Evolutionary conservation across 139 green algal genomes (phyloP).

Genomic region (Micromonas commoda): DNA sequence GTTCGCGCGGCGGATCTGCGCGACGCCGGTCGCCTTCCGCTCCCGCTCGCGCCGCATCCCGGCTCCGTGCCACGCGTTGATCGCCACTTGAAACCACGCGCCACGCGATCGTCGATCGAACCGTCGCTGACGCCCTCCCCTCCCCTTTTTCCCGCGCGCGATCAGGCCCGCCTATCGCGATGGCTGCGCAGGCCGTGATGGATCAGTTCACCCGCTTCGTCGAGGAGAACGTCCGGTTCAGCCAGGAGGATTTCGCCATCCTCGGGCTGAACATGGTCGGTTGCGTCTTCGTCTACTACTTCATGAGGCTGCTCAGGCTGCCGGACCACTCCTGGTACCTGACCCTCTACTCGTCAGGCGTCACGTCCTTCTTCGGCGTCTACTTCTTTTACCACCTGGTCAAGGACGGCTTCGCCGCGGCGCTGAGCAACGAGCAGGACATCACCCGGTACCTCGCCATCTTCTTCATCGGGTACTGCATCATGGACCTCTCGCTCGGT

Average conservation of each 20-base stretch:
- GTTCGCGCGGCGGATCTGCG: too few species aligned
- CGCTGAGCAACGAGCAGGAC: slow-evolving; percentile 4
- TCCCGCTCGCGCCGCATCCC: too few species aligned
- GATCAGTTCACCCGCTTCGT: neutral
- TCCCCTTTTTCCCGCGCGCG: neutral
- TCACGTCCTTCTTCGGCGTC: slow-evolving; percentile 23
- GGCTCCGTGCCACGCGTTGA: too few species aligned
- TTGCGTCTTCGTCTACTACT: slow-evolving; percentile 20
- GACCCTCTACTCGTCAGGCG: slow-evolving; percentile 7
- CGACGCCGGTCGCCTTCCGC: too few species aligned
- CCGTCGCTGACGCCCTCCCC: neutral
- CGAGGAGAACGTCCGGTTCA: slow-evolving; percentile 2
- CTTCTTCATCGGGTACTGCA: slow-evolving; percentile 28
- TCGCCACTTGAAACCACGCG: neutral
- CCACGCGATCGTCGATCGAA: neutral
- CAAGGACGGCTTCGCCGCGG: slow-evolving; percentile 13
- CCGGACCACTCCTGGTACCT: slow-evolving; percentile 23
- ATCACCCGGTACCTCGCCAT: slow-evolving; percentile 20
- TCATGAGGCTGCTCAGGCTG: neutral
- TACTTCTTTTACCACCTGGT: slow-evolving; percentile 19
- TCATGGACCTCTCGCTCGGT: slow-evolving; percentile 24
- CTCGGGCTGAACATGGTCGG: slow-evolving; percentile 13
- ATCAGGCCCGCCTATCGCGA: neutral
- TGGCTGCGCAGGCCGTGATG: neutral
- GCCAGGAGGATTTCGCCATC: slow-evolving; percentile 5